A percentile compares a stretch with the other conserved stretches of the same genome.
phyloP scores from a whole-genome alignment of 495 filamentous ascomycete species.

The Xylaria telfairii region DNA sequence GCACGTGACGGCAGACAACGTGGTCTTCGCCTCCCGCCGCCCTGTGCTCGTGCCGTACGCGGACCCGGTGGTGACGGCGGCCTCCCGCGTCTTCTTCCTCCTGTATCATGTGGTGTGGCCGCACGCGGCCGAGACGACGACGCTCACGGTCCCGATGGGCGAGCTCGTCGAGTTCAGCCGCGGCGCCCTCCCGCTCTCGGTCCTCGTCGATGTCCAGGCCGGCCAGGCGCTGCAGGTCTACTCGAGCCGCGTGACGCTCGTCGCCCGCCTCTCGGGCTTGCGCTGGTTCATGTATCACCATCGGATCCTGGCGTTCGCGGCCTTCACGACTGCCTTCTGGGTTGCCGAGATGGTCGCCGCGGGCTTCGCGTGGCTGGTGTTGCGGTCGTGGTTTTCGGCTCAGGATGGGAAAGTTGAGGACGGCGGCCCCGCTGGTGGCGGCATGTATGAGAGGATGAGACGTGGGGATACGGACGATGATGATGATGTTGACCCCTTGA shows the following conservation, averaged over 20 bases:
- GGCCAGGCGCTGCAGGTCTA: conserved; percentile 77
- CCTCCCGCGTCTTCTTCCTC: conserved; percentile 50
- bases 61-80: conserved; percentile 45
- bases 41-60: conserved; percentile 49
- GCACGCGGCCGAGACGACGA: conserved; percentile 52
- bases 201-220: conserved; percentile 71
- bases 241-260: conserved; percentile 67
- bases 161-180: conserved; percentile 68
- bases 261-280: conserved; percentile 74
- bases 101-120: conserved; percentile 50
- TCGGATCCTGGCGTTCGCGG: conserved; percentile 68
- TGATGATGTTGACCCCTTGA: conserved; percentile 31
- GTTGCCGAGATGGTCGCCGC: conserved; percentile 67
- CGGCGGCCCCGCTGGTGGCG: not conserved
- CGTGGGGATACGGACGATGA: conserved; percentile 5
- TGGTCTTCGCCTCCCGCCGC: conserved; percentile 46
- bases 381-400: conserved; percentile 37
- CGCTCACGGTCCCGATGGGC: conserved; percentile 71
- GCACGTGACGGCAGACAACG: conserved; percentile 33
- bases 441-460: conserved; percentile 18
- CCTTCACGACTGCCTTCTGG: conserved; percentile 79
- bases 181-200: conserved; percentile 60
- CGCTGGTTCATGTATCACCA: conserved; percentile 87
- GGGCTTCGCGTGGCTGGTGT: conserved; percentile 61
- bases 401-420: conserved; percentile 32